Conservation (phyloP, 345 rosid genomes). For the Lumnitzera racemosa region DNA sequence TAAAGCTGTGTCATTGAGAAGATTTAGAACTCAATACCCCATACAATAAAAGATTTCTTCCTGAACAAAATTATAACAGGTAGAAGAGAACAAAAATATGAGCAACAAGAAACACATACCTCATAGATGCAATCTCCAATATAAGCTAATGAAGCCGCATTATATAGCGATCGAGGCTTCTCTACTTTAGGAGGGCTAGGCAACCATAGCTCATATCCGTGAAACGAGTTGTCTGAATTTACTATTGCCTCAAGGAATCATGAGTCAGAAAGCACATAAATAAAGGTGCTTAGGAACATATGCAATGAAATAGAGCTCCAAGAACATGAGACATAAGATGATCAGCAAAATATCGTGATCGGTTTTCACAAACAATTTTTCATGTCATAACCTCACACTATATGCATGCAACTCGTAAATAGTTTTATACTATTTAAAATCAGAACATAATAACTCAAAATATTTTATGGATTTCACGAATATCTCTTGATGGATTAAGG, state of each 20-base stretch:
- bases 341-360: too few species aligned
- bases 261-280: not conserved
- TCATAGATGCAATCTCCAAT: slow-evolving; percentile 76
- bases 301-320: not conserved
- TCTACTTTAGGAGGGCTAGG: slow-evolving; percentile 55
- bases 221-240: slow-evolving; percentile 28
- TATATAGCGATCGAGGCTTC: slow-evolving; percentile 54
- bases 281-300: not conserved
- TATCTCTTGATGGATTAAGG: too few species aligned
- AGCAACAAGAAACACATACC: slow-evolving; percentile 26
- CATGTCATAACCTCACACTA: too few species aligned
- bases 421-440: too few species aligned
- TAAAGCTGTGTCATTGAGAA: slow-evolving; percentile 47
- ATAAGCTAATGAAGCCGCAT: slow-evolving; percentile 35
- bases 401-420: too few species aligned
- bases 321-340: not conserved
- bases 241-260: slow-evolving; percentile 11
- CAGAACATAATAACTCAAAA: too few species aligned
- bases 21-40: slow-evolving; percentile 7
- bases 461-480: too few species aligned
- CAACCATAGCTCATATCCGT: slow-evolving; percentile 60
- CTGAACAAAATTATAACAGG: not conserved
- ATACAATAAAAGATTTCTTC: not conserved
- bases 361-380: too few species aligned
- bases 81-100: not conserved